A percentile compares a stretch with the other conserved stretches of the same genome.
Conservation (phyloP, 148 eudicot genomes). For the Pouteria glomerata region DNA sequence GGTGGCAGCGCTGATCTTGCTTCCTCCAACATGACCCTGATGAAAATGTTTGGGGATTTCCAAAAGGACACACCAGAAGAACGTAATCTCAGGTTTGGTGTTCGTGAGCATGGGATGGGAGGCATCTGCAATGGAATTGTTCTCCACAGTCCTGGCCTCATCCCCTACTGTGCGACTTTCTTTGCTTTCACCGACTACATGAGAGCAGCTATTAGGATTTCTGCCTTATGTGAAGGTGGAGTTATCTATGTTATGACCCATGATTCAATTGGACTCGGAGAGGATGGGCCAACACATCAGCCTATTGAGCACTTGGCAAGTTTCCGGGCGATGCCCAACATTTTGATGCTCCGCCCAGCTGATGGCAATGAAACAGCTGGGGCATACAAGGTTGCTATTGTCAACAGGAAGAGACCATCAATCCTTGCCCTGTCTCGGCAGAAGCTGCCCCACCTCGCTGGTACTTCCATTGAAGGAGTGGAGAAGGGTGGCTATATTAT, state of each 20-base stretch:
- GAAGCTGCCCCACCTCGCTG: slow-evolving; percentile 70
- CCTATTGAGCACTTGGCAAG: slow-evolving; percentile 88
- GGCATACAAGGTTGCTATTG: slow-evolving; percentile 68
- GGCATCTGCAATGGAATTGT: slow-evolving; percentile 84
- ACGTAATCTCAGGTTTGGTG: slow-evolving; percentile 76
- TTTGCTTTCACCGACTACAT: slow-evolving; percentile 90
- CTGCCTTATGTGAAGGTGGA: slow-evolving; percentile 69
- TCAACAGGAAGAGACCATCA: slow-evolving; percentile 52
- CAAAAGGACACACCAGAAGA: slow-evolving; percentile 82
- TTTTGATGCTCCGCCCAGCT: slow-evolving; percentile 80
- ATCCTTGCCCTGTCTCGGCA: slow-evolving; percentile 79
- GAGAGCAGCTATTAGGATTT: slow-evolving; percentile 78
- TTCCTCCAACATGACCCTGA: slow-evolving; percentile 82
- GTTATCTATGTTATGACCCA: slow-evolving; percentile 88
- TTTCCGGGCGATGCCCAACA: slow-evolving; percentile 85
- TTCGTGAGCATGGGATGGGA: slow-evolving; percentile 86
- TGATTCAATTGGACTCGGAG: slow-evolving; percentile 86
- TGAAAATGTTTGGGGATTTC: slow-evolving; percentile 83
- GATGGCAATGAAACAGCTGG: slow-evolving; percentile 88
- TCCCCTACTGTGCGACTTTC: slow-evolving; percentile 89
- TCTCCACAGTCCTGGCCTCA: slow-evolving; percentile 64
- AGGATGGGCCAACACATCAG: slow-evolving; percentile 90
- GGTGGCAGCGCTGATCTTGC: slow-evolving; percentile 96
- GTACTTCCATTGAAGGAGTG: slow-evolving; percentile 75
- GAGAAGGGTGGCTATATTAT: slow-evolving; percentile 72